These are phyloP conservation scores for Bacidia gigantensis DNA, from an alignment of 495 filamentous ascomycete genomes.

Conservation along the genomic window DNA sequence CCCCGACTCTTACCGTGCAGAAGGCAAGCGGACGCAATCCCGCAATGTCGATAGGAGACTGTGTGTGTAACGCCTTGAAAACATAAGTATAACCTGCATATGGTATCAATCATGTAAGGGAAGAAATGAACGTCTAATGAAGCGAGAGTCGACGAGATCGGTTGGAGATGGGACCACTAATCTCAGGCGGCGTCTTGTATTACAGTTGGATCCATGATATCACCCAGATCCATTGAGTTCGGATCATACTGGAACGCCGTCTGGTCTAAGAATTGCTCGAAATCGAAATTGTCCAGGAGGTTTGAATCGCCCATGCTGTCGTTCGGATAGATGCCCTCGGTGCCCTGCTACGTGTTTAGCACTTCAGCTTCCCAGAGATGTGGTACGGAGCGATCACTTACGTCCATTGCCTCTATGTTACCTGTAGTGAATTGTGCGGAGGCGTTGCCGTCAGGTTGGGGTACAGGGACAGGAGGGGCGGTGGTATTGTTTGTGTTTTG, in stretches of 20 bases:
- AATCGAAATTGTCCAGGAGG: slow-evolving; percentile 88
- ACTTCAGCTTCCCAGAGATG: too few species aligned
- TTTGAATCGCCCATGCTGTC: slow-evolving; percentile 39
- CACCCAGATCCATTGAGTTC: slow-evolving; percentile 31
- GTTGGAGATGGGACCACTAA: not conserved
- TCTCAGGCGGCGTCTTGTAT: slow-evolving; percentile 27
- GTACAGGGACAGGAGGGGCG: slow-evolving; percentile 30
- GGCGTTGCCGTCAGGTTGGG: slow-evolving; percentile 30
- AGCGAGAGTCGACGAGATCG: too few species aligned
- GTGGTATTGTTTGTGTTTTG: slow-evolving; percentile 27
- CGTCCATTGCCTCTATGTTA: slow-evolving; percentile 8
- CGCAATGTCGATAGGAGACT: not conserved
- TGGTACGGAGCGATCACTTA: slow-evolving; percentile 12
- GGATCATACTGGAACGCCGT: slow-evolving; percentile 38
- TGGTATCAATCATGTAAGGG: not conserved
- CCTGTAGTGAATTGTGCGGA: slow-evolving; percentile 21
- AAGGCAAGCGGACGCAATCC: too few species aligned
- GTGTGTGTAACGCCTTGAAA: not conserved
- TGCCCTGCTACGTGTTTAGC: not conserved
- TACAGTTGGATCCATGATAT: slow-evolving; percentile 37
- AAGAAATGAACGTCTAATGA: too few species aligned
- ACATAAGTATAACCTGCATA: not conserved
- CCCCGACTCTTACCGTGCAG: too few species aligned
- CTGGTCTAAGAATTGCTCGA: slow-evolving; percentile 77
- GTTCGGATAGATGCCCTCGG: not conserved